Evolutionary conservation across 2,329 filamentous ascomycete genomes (phyloP).

Genomic region (Raffaelea deltoideospora): DNA sequence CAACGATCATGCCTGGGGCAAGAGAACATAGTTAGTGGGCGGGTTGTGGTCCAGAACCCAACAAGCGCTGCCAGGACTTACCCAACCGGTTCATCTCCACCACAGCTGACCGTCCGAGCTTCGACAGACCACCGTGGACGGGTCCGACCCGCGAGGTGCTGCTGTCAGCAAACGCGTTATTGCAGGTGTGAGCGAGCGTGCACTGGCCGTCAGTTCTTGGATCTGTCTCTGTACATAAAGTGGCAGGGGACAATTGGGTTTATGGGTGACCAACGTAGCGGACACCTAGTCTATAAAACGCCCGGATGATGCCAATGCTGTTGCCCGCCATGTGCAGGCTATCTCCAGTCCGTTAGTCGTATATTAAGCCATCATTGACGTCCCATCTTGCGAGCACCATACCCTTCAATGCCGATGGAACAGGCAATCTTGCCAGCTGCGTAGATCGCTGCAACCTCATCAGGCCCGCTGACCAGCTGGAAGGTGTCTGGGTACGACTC

Average conservation of each 20-base stretch:
- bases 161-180: constrained; percentile 69
- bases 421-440: constrained; percentile 17
- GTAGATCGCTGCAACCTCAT: constrained; percentile 15
- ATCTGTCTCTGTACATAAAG: no score
- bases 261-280: constrained; percentile 40
- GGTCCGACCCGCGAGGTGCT: constrained; percentile 13
- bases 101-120: constrained; percentile 47
- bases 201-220: constrained; percentile 17
- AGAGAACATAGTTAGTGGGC: no score
- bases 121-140: constrained; percentile 14
- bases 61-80: no score
- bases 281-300: constrained; percentile 63
- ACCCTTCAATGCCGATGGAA: constrained; percentile 19
- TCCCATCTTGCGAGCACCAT: background rate
- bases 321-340: constrained; percentile 90
- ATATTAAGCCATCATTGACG: background rate
- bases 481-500: constrained; percentile 52
- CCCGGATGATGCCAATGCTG: constrained; percentile 55
- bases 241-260: background rate
- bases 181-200: constrained; percentile 83
- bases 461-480: constrained; percentile 39
- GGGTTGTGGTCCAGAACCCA: background rate
- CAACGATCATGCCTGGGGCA: constrained; percentile 76
- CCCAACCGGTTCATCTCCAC: constrained; percentile 69
- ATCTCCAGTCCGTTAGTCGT: constrained; percentile 25